Percentiles rank a stretch among this genome's conserved stretches.
Conservation (phyloP, 179 eudicot genomes). For the Corrigiola litoralis region DNA sequence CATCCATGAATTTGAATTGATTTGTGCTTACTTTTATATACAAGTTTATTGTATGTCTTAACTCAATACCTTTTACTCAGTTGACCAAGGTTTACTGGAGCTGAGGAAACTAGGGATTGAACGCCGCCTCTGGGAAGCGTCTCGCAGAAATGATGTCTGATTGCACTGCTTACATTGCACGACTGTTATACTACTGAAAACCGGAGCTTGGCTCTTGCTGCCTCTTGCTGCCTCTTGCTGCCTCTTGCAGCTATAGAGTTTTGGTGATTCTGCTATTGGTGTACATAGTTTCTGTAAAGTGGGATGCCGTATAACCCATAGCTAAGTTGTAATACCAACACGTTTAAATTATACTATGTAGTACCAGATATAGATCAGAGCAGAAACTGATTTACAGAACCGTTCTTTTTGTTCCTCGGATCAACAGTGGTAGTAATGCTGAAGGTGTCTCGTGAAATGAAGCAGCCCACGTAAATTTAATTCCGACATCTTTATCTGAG, state of each 20-base stretch:
- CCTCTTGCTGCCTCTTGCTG: not conserved
- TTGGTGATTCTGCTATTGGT: not conserved
- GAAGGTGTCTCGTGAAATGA: not conserved
- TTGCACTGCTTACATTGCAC: constrained; percentile 4
- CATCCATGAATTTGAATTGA: too few relatives aligned
- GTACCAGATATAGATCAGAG: not conserved
- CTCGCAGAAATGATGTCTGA: constrained; percentile 44
- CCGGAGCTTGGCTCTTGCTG: not conserved
- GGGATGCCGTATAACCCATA: not conserved
- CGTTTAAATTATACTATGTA: not conserved
- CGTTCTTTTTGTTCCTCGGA: not conserved
- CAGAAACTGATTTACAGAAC: not conserved
- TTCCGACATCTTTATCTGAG: too few relatives aligned
- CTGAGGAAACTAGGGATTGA: constrained; percentile 66
- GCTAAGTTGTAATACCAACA: not conserved
- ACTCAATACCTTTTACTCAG: constrained; percentile 25
- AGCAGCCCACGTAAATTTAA: not conserved
- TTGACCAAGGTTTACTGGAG: constrained; percentile 71
- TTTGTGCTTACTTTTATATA: not conserved
- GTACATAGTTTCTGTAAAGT: constrained; percentile 16
- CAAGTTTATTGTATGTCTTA: constrained; percentile 3
- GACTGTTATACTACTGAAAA: not conserved
- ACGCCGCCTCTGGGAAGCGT: constrained; percentile 65
- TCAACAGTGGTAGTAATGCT: not conserved
- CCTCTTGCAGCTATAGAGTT: not conserved